phyloP scores from a whole-genome alignment of 257 asterid species.

The Ligustrum vulgare region DNA sequence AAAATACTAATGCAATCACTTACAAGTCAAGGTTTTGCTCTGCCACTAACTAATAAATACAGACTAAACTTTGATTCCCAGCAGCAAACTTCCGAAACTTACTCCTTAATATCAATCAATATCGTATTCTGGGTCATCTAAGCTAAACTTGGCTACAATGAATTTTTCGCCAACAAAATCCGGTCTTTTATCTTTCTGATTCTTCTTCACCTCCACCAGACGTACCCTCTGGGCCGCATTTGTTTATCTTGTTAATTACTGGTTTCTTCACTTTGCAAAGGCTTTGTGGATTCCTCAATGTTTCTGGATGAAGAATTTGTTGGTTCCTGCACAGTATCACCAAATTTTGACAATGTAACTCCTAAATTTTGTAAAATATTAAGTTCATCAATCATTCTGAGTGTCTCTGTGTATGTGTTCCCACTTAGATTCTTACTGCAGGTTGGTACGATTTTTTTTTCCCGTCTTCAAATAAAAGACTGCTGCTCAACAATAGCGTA shows the following conservation, averaged over 20 bases:
- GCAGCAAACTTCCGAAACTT: background rate
- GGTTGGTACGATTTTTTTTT: background rate
- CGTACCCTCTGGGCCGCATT: background rate
- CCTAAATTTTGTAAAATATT: background rate
- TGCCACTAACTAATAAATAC: background rate
- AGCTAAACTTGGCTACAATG: background rate
- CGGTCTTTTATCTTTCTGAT: background rate
- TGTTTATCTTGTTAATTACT: background rate
- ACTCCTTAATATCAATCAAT: background rate
- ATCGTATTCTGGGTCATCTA: background rate
- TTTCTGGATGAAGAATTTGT: background rate
- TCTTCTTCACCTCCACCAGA: background rate
- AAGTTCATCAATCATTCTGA: background rate
- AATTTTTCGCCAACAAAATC: background rate
- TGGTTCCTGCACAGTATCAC: background rate
- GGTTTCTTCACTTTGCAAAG: background rate
- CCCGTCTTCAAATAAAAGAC: background rate
- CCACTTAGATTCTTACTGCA: background rate
- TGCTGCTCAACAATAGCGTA: background rate
- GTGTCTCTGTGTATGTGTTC: background rate
- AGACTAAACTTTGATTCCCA: background rate
- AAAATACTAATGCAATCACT: background rate
- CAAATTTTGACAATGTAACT: background rate
- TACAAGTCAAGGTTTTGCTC: background rate
- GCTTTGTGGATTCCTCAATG: background rate